Percentiles rank a stretch among this genome's conserved stretches.
Evolutionary conservation across 179 eudicot species (phyloP).

Genomic region (Nepenthes alata): DNA sequence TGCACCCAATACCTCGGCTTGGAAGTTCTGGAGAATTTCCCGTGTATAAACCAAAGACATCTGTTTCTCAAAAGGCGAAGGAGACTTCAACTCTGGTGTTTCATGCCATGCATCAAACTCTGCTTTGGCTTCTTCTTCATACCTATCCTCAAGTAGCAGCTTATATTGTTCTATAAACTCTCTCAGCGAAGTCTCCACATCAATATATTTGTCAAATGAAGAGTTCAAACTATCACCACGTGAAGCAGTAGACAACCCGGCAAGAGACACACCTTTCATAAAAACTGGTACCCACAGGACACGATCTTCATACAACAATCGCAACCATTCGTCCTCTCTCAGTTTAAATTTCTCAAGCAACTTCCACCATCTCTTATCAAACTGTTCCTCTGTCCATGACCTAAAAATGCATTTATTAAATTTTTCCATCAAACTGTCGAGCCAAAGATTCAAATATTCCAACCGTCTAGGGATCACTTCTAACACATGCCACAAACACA

Average conservation of each 20-base stretch:
- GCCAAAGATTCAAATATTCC: constrained; percentile 31
- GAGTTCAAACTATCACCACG: constrained; percentile 36
- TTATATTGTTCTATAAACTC: constrained; percentile 46
- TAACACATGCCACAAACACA: constrained; percentile 44
- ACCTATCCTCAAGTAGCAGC: constrained; percentile 25
- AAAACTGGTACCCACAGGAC: constrained; percentile 41
- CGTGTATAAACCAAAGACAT: constrained; percentile 47
- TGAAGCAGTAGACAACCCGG: constrained; percentile 36
- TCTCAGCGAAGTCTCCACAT: constrained; percentile 30
- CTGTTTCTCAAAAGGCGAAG: constrained; percentile 65
- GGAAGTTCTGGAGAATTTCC: constrained; percentile 50
- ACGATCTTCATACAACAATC: constrained; percentile 43
- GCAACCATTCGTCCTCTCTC: constrained; percentile 35
- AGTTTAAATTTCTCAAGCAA: constrained; percentile 41
- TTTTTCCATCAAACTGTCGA: constrained; percentile 32
- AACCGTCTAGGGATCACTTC: constrained; percentile 41
- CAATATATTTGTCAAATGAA: constrained; percentile 33
- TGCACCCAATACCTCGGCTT: constrained; percentile 60
- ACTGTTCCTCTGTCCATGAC: constrained; percentile 41
- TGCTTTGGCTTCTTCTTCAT: constrained; percentile 49
- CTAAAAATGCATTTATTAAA: constrained; percentile 35
- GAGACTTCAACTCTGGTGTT: constrained; percentile 50
- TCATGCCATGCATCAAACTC: constrained; percentile 59
- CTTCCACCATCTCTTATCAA: constrained; percentile 51
- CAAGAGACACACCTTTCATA: constrained; percentile 36